Evolutionary conservation across 805 yeast genomes (phyloP), one percentile per base, ranked within the genome.

Genomic region (Candida incommunis): DNA sequence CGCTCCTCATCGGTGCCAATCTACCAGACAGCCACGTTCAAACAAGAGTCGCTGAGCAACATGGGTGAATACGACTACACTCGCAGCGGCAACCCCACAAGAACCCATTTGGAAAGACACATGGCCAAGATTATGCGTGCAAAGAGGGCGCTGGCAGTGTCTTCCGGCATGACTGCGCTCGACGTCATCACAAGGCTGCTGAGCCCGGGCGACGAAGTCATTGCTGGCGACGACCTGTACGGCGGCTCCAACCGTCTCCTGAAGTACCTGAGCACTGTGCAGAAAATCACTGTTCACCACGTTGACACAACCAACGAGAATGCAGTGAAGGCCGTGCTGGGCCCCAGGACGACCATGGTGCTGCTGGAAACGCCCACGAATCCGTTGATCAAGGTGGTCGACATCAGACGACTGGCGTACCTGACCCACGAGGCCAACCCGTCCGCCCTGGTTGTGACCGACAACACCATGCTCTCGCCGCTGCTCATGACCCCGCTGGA

Each of bases 381-480:
- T 62, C 97, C 97, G 18, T 72, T 87, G 53, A 83, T 87, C 62
- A 84, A 86, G 64, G 83, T 88, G 48, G 78, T 84, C 47, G 95
- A 90, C 60, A 75, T 88, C 44, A 77, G 75, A 48, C 66, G 75
- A 26, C 78, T 87, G 48, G 66, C 87, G 16, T 66, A 67, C 31
- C 68, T 74, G 49, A 87, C 88, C 41, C 92, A 85, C 58, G 60
- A 64, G 40, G 68, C 72, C 37, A 80, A 72, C 57, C 86, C 94
- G 16, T 71, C 78, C 31, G 60, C 80, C 43, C 78, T 85, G 35
- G 92, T 86, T 21, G 94, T 85, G 13, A 88, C 88, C 50, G 96
- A 88, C 65, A 88, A 90, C 69, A 90, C 96, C 48, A 88, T 88
- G 97, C 82, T 88, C 94, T 80, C 95, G 23, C 96, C 96, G 11